phyloP scores from a whole-genome alignment of 768 basidiomycete species.

The Russula lepida region DNA sequence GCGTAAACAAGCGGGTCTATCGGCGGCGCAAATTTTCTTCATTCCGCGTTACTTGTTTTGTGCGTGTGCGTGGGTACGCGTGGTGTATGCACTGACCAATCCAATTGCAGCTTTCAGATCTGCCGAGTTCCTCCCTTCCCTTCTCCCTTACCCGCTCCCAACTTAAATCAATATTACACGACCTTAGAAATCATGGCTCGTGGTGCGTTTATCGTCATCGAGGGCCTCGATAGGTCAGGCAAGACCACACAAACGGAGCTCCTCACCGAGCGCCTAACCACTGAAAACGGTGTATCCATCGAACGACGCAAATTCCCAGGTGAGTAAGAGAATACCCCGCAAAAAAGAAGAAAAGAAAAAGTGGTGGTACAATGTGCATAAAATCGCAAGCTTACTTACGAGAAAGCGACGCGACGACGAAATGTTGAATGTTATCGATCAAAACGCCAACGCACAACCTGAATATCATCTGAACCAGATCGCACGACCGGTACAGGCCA shows the following conservation, averaged over 20 bases:
- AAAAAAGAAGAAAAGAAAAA: no score
- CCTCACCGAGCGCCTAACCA: conserved; percentile 48
- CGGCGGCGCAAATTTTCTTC: background rate
- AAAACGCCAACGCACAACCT: no score
- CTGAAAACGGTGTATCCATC: conserved; percentile 37
- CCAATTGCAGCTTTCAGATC: no score
- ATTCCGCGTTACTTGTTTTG: background rate
- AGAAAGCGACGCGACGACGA: background rate
- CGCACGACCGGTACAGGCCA: conserved; percentile 84
- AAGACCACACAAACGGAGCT: conserved; percentile 80
- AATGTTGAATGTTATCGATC: no score
- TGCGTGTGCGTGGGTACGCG: no score
- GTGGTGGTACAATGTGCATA: no score
- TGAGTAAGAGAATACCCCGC: conserved; percentile 27
- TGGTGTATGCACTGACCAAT: no score
- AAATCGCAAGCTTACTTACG: background rate
- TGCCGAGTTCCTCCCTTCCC: no score
- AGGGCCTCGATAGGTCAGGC: conserved; percentile 93
- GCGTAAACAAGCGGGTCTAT: conserved; percentile 1
- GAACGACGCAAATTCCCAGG: conserved; percentile 85
- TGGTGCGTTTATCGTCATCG: conserved; percentile 85
- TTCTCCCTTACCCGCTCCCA: no score
- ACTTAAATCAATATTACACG: no score
- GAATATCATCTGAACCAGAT: conserved; percentile 52
- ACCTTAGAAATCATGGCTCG: conserved; percentile 26